These are phyloP conservation scores for Aciculosporium take DNA, from an alignment of 2,329 filamentous ascomycete genomes.

Conservation along the genomic window DNA sequence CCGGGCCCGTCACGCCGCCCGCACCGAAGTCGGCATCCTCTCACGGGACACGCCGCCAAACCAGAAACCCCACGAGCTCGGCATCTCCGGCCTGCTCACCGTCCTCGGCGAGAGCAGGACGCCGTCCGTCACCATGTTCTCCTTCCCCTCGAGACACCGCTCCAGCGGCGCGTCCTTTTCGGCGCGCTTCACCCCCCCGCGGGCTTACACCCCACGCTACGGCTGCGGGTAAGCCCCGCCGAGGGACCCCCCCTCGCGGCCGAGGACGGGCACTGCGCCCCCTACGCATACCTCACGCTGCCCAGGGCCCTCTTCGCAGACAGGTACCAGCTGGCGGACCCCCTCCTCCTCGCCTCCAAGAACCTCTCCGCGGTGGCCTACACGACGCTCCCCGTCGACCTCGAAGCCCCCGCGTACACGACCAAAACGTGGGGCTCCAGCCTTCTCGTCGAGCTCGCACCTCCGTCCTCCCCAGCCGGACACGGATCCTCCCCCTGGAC, in stretches of 20 bases:
- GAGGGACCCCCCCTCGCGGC: conserved; percentile 35
- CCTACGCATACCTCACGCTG: conserved; percentile 71
- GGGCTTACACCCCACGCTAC: conserved; percentile 71
- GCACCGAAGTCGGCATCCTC: conserved; percentile 71
- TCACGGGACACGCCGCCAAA: conserved; percentile 44
- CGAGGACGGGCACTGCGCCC: conserved; percentile 48
- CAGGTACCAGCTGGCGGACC: conserved; percentile 67
- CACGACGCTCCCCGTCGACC: conserved; percentile 64
- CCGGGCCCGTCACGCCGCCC: too few relatives aligned
- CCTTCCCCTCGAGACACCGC: conserved; percentile 66
- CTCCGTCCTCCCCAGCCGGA: conserved; percentile 26
- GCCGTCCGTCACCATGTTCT: conserved; percentile 65
- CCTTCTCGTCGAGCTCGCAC: conserved; percentile 58
- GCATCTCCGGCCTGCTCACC: conserved; percentile 62
- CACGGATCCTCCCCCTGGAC: conserved; percentile 39
- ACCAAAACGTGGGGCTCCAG: conserved; percentile 65
- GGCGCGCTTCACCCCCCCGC: conserved; percentile 53
- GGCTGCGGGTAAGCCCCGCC: conserved; percentile 45
- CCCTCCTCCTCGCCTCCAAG: conserved; percentile 66
- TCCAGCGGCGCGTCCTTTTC: conserved; percentile 45
- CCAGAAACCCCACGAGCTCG: conserved; percentile 57
- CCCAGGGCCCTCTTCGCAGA: conserved; percentile 74
- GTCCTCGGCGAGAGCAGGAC: conserved; percentile 62
- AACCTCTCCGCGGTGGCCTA: conserved; percentile 64
- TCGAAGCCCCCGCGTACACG: conserved; percentile 80